Evolutionary conservation across 2,329 filamentous ascomycete species (phyloP), one percentile per base, ranked within the genome.

Genomic region (Zymoseptoria ardabiliae): DNA sequence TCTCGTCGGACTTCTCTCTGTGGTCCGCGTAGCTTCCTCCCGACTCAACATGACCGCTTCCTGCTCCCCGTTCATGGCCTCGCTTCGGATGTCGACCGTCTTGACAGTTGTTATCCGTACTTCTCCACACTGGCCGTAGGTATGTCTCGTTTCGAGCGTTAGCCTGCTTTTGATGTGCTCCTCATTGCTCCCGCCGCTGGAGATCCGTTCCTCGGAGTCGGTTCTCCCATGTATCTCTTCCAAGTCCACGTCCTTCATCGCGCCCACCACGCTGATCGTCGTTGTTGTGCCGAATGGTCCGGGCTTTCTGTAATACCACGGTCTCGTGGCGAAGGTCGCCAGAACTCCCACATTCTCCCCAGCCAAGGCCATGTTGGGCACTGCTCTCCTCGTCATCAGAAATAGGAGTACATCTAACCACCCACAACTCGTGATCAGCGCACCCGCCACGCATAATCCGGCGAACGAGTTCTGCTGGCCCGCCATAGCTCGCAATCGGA

Each of bases 401-500:
- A 84, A 84, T 5, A 84, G 73, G 2, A 82, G 66, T 8, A 83
- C 81, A 66, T 85, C 81, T 19, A 84, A 77, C 71, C 81, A 78
- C 19, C 82, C 82, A 61, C 81, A 83, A 28, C 76, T 79, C 1
- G 81, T 81, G 60, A 84, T 84, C 70, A 84, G 76, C 8, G 80
- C 78, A 35, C 80, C 82, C 0, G 79, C 76, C 25, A 81, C 72
- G 66, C 77, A 81, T 54, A 82, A 77, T 4, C 75, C 72, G 2
- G 72, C 66, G 22, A 73, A 76, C 1, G 71, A 71, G 4, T 64
- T 61, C 2, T 55, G 41, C 4, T 74, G 72, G 0, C 81, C 80
- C 0, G 81, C 78, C 80, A 88, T 85, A 10, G 79, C 79, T 1
- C 79, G 78, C 61, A 88, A 82, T 62, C 86, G 83, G 5, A 84